Base-by-base conservation (phyloP, 805 yeast genomes). In the Wickerhamomyces hampshirensis region DNA sequence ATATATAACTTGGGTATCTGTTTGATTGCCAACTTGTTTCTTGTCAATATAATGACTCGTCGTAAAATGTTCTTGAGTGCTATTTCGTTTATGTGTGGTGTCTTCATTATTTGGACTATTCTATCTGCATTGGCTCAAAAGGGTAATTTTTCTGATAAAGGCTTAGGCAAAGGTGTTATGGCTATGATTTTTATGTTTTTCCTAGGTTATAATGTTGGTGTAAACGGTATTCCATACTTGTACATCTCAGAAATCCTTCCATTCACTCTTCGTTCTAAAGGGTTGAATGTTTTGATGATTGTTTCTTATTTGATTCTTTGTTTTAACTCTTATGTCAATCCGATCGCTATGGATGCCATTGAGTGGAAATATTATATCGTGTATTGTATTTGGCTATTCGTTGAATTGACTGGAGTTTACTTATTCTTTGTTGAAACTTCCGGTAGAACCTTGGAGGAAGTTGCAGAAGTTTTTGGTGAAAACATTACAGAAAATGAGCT, bases 101-200 rank as follows among this genome's bases (percentile, higher is more conserved):
- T 61, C 23, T 68, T 49, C 46, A 48, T 63, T 14, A 56, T 66
- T 28, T 66, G 70, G 66, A 71, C 76, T 1, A 45, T 53, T 4
- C 50, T 67, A 19, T 69, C 77, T 15, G 75, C 76, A 1, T 44
- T 61, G 30, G 66, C 65, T 49, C 68, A 62, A 43, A 51, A 68
- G 43, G 50, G 61, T 24, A 39, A 63, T 44, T 66, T 64, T 45
- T 48, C 55, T 34, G 58, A 69, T 38, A 66, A 66, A 36, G 14
- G 54, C 4, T 49, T 63, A 23, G 69, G 66, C 29, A 56, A 58
- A 37, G 76, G 71, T 37, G 73, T 69, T 13, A 59, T 63, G 45
- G 72, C 71, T 5, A 65, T 72, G 68, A 66, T 73, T 28, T 71
- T 69, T 62, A 43, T 70, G 15, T 68, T 58, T 61, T 60, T 62